Evolutionary conservation across 208 protist genomes (phyloP), one percentile per base, ranked within the genome.

Genomic region (Acanthamoeba triangularis): DNA sequence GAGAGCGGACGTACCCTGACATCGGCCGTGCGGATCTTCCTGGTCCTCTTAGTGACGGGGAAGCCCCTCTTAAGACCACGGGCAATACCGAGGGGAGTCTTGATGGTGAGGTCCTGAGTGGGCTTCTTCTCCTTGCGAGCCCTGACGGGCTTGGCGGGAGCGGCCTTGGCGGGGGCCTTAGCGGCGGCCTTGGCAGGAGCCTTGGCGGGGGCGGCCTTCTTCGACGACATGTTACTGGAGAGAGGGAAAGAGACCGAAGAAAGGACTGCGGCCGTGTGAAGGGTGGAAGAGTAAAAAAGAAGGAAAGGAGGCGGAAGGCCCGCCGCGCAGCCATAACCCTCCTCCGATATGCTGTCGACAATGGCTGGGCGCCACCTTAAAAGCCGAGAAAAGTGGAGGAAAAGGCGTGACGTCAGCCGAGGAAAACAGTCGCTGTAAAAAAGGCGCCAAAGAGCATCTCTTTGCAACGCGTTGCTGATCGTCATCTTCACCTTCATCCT

Each of bases 61-160:
- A 97, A 95, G 90, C 98, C 98, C 56, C 95, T 97, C 90, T 97
- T 97, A 41, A 97, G 93, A 78, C 97, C 97, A 52, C 63, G 61
- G 61, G 95, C 91, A 65, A 97, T 95, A 59, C 93, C 93, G 78
- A 78, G 90, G 63, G 90, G 90, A 20, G 90, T 74, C 28, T 33
- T 37, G 65, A 74, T 74, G 65, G 65, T 41, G 33, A 74, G 65
- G 18, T 74, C 30, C 65, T 74, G 65, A 33, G 10, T 33, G 59
- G 59, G 23, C 20, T n/a, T 65, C 59, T 25, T 65, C 59, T 30
- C 59, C 59, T 65, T 65, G 20, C 25, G 18, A 8, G 0, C 25
- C 59, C 25, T 65, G 59, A n/a, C 59, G 59, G 59, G 65, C n/a
- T 41, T 88, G 78, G 78, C 25, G 49, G 33, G 78, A 52, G 28